Evolutionary conservation across 2,329 filamentous ascomycete genomes (phyloP), one percentile per base, ranked within the genome.

Genomic region (Diplodia corticola): DNA sequence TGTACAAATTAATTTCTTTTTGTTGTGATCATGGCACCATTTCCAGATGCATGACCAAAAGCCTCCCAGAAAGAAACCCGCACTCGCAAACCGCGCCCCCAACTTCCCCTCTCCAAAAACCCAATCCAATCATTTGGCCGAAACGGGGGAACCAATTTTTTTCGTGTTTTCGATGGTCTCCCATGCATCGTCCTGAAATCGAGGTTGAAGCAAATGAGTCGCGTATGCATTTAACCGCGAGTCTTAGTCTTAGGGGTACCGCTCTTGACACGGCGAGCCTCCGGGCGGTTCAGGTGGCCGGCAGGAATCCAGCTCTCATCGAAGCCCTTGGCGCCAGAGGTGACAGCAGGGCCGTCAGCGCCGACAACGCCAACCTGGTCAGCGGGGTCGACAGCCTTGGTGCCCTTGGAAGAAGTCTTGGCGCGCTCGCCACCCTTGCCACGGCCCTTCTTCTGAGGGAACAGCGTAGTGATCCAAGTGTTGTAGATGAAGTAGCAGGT

Each of bases 401-500:
- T 79, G 76, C 88, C 88, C 75, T 84, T 86, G 70, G 85, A 80
- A 33, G 85, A 81, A 73, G 82, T 82, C 78, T 86, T 87, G 67
- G 85, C 82, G 69, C 88, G 87, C 83, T 92, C 91, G 71, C 90
- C 80, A 69, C 82, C 82, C 78, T 86, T 86, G 72, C 83, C 84
- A 66, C 82, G 78, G 69, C 84, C 82, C 73, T 82, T 83, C 80
- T 88, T 89, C 84, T 97, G 92, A 57, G 95, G 94, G 85, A 98
- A 97, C 77, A 99, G 91, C 15, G 93, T 89, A 74, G 93, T 91
- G 80, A 99, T 91, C 93, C 94, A 98, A 75, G 94, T 96, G 84
- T 90, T 95, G 87, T 99, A 99, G 82, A 97, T 92, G 80, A 97
- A 97, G 88, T 94, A 97, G 77, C 90, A 87, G 64, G 89, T 92